Evolutionary conservation across 106 monocot species (phyloP).

Genomic region (Dendrobium officinale): DNA sequence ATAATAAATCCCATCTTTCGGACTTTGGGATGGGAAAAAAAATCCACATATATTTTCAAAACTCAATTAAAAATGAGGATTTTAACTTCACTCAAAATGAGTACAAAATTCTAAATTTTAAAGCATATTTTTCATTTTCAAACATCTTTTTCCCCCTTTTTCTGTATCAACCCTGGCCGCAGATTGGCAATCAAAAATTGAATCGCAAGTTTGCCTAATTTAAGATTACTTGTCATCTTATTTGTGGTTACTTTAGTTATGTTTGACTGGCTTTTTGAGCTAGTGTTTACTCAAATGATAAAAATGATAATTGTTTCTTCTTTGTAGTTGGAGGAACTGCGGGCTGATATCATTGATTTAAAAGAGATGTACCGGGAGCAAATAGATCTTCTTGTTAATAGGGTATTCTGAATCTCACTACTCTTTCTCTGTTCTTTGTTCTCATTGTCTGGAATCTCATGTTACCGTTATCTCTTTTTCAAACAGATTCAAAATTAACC

Average conservation of each 20-base stretch:
- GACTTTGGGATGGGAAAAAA: too few species aligned
- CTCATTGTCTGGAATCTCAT: neutral
- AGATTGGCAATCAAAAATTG: neutral
- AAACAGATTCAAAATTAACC: slow-evolving; percentile 6
- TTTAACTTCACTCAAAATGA: too few species aligned
- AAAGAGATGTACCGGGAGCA: slow-evolving; percentile 99
- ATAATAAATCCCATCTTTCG: too few species aligned
- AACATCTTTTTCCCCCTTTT: neutral
- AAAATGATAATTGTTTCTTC: neutral
- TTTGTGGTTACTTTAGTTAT: neutral
- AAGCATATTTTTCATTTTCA: too few species aligned
- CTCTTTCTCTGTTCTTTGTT: neutral
- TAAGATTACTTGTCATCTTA: neutral
- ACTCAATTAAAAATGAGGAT: too few species aligned
- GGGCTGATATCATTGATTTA: slow-evolving; percentile 89
- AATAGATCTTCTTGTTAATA: slow-evolving; percentile 95
- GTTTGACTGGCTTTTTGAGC: neutral
- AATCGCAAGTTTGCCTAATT: too few species aligned
- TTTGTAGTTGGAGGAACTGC: slow-evolving; percentile 80
- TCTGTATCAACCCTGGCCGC: neutral
- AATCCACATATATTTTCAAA: too few species aligned
- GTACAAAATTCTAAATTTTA: too few species aligned
- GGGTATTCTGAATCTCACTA: slow-evolving; percentile 28
- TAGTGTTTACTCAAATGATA: neutral
- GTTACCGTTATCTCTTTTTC: neutral